Evolutionary conservation across 2,329 filamentous ascomycete genomes (phyloP), one percentile per base, ranked within the genome.

Genomic region (Hymenoscyphus albidus): DNA sequence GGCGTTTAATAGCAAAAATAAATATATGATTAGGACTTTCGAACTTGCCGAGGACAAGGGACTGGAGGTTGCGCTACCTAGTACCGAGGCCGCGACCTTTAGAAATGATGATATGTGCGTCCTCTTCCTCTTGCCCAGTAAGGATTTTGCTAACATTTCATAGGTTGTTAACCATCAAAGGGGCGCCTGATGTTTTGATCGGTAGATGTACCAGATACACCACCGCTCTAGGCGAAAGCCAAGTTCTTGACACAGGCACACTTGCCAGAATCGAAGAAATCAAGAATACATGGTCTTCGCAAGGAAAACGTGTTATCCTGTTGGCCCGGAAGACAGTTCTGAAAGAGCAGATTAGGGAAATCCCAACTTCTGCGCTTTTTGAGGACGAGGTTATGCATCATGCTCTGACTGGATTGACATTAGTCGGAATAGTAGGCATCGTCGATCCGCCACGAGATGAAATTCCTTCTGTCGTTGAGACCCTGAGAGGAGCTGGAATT

Each of bases 1-100:
- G 35, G 85, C 88, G 0, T 93, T 93, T 76, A 93, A 93, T 78
- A 91, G 88, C 77, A 91, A 91, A 79, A 93, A 92, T 78, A 93
- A 93, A 76, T 93, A 87, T 74, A 93, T 92, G 86, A 84, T 93
- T 62, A 82, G 85, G 40, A 82, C 87, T 0, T 83, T 88, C 59
- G 79, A 79, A 2, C 69, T 82, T 48, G 76, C 75, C 1, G 73
- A 77, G 38, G 73, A 75, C n/a, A 75, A 78, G 44, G 77, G 77
- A 16, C 69, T 80, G 40, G 58, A 66, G 2, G 64, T 75, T n/a
- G 80, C 80, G 1, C 67, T 84, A 3, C 74, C 79, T 0, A 62
- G 71, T 3, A 71, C 68, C 6, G 78, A 78, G 61, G 68, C 69
- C 51, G 61, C 67, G 18, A 42, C 60, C 18, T 74, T 73, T 59